Conservation (phyloP, 164 flowering plant genomes). For the Berberis vulgaris region DNA sequence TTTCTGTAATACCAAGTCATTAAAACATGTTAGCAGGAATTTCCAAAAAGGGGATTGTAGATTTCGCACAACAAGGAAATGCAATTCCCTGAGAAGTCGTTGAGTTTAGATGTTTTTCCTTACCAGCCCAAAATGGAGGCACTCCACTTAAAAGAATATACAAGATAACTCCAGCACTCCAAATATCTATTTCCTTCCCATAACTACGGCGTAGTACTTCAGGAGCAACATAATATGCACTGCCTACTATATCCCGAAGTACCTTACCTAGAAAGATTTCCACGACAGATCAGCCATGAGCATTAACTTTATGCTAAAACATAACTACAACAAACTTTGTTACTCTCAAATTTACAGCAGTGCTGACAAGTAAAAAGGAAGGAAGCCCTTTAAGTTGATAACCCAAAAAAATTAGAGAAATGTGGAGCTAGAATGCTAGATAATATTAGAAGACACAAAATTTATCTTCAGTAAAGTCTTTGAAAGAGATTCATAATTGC, state of each 20-base stretch:
- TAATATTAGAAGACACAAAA: not conserved
- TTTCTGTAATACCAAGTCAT: slow-evolving; percentile 35
- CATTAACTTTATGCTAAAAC: not conserved
- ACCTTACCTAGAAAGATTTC: slow-evolving; percentile 50
- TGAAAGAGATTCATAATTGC: too few relatives aligned
- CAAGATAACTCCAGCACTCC: too few relatives aligned
- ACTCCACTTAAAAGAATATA: too few relatives aligned
- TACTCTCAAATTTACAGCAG: not conserved
- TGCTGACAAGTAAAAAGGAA: not conserved
- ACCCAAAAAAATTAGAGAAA: too few relatives aligned
- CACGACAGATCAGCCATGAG: not conserved
- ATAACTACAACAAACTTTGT: not conserved
- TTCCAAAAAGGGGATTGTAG: not conserved
- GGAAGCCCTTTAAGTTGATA: too few relatives aligned
- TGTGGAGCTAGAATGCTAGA: too few relatives aligned
- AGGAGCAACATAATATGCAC: too few relatives aligned
- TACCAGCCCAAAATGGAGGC: slow-evolving; percentile 31
- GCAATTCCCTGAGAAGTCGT: not conserved
- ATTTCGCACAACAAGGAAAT: not conserved
- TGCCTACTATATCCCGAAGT: slow-evolving; percentile 15
- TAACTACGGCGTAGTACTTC: too few relatives aligned
- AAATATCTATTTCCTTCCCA: slow-evolving; percentile 27
- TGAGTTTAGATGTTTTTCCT: slow-evolving; percentile 18
- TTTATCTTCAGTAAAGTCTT: not conserved
- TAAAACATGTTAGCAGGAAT: not conserved